These are phyloP conservation scores for Bimuria novae-zelandiae DNA, from an alignment of 2,329 filamentous ascomycete genomes.

Conservation along the genomic window DNA sequence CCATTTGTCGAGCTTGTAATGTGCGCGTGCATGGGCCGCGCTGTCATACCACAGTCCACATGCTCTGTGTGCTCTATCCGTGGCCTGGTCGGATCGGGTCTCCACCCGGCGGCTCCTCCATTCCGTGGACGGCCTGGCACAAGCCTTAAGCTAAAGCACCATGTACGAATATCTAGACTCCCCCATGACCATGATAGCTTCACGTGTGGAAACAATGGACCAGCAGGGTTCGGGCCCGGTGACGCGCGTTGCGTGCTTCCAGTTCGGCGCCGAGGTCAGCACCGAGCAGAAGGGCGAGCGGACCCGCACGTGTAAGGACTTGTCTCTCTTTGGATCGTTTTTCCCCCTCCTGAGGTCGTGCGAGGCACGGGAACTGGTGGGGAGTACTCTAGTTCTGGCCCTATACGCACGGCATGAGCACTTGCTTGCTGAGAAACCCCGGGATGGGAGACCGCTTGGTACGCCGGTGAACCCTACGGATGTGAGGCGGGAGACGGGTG, in stretches of 20 bases:
- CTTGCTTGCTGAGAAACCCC: conserved; percentile 19
- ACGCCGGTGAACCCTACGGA: conserved; percentile 27
- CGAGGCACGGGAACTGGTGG: background rate
- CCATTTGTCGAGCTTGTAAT: background rate
- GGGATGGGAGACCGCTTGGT: conserved; percentile 26
- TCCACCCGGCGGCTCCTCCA: background rate
- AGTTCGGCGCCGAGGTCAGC: conserved; percentile 22
- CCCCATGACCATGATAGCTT: background rate
- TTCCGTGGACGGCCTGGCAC: no score
- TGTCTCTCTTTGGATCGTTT: background rate
- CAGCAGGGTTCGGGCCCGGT: conserved; percentile 10
- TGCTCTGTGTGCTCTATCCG: background rate
- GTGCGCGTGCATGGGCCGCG: background rate
- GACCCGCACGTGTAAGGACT: conserved; percentile 20
- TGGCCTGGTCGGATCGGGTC: background rate
- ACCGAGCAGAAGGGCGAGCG: conserved; percentile 26
- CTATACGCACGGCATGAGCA: conserved; percentile 27
- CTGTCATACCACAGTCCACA: background rate
- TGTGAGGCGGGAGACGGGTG: conserved; percentile 28
- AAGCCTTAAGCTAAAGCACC: no score
- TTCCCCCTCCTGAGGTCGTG: no score
- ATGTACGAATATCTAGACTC: no score
- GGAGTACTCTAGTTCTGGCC: conserved; percentile 19
- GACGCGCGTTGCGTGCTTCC: conserved; percentile 31
- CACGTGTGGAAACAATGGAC: background rate